phyloP scores from a whole-genome alignment of 2,329 filamentous ascomycete genomes.

The Endocalyx cinctus region DNA sequence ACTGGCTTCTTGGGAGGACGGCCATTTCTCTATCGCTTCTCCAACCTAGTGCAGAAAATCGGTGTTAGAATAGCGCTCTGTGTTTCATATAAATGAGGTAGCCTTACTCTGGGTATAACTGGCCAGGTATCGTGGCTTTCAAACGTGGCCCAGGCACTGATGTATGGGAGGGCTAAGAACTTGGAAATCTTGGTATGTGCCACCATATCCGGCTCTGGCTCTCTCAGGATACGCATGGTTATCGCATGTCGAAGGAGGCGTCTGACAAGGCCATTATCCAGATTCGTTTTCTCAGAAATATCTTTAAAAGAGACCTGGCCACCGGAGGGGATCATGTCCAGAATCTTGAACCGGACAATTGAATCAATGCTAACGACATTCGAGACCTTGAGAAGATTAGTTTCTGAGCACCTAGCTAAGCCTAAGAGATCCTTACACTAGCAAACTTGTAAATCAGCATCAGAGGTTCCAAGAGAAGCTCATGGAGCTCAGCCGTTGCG shows the following conservation, averaged over 20 bases:
- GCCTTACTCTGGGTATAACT: conserved; percentile 12
- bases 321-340: conserved; percentile 18
- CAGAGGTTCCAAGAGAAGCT: conserved; percentile 47
- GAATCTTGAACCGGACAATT: conserved; percentile 23
- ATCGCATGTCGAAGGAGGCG: conserved; percentile 26
- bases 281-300: conserved; percentile 12
- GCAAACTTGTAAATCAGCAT: conserved; percentile 12
- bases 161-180: conserved; percentile 8
- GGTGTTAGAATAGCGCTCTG: conserved; percentile 5
- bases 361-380: conserved; percentile 17
- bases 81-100: background rate
- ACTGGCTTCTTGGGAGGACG: conserved; percentile 14
- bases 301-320: conserved; percentile 13
- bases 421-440: conserved; percentile 8
- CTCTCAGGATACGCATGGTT: conserved; percentile 23
- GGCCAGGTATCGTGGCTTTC: conserved; percentile 16
- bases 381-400: conserved; percentile 8
- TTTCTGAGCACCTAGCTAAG: conserved; percentile 2
- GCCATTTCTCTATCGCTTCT: conserved; percentile 20
- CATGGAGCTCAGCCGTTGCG: conserved; percentile 16
- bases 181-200: conserved; percentile 23
- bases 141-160: conserved; percentile 12
- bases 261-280: conserved; percentile 15
- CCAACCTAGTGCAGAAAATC: conserved; percentile 10
- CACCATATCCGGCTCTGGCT: conserved; percentile 23